A percentile compares a stretch with the other conserved stretches of the same genome.
Evolutionary conservation across 768 basidiomycete species (phyloP).

Genomic region (Russula vinacea): DNA sequence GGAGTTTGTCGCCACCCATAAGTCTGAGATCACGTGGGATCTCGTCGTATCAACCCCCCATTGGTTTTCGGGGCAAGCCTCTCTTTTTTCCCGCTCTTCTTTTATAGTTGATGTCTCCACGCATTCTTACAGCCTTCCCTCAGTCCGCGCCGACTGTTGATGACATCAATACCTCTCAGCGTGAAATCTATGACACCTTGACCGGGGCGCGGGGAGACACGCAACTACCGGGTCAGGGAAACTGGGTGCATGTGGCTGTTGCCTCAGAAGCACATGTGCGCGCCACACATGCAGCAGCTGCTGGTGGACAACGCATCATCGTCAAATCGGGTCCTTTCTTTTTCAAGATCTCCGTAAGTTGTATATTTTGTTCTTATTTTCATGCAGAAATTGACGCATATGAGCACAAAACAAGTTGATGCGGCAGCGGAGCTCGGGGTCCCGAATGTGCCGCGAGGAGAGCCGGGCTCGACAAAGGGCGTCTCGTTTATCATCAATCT

Average conservation of each 20-base stretch:
- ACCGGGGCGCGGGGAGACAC: background rate
- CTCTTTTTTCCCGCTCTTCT: background rate
- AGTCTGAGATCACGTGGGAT: constrained; percentile 48
- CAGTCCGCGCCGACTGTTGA: constrained; percentile 16
- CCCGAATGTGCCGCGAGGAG: constrained; percentile 15
- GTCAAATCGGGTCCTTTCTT: constrained; percentile 15
- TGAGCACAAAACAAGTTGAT: constrained; percentile 5
- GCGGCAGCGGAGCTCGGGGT: constrained; percentile 19
- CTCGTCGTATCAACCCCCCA: constrained; percentile 54
- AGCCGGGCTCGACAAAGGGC: constrained; percentile 6
- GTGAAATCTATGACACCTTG: constrained; percentile 15
- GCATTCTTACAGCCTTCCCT: constrained; percentile 35
- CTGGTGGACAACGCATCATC: constrained; percentile 22
- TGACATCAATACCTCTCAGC: constrained; percentile 23
- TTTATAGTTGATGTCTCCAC: background rate
- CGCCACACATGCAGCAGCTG: background rate
- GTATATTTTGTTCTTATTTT: background rate
- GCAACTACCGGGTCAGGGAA: constrained; percentile 2
- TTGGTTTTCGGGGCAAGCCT: constrained; percentile 30
- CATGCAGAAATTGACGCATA: background rate
- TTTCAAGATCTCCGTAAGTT: constrained; percentile 20
- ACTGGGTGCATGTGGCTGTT: constrained; percentile 15
- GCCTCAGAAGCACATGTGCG: constrained; percentile 22
- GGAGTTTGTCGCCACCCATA: constrained; percentile 46
- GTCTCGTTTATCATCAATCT: background rate